Evolutionary conservation across 768 basidiomycete species (phyloP).

Genomic region (Termitomyces sp.): DNA sequence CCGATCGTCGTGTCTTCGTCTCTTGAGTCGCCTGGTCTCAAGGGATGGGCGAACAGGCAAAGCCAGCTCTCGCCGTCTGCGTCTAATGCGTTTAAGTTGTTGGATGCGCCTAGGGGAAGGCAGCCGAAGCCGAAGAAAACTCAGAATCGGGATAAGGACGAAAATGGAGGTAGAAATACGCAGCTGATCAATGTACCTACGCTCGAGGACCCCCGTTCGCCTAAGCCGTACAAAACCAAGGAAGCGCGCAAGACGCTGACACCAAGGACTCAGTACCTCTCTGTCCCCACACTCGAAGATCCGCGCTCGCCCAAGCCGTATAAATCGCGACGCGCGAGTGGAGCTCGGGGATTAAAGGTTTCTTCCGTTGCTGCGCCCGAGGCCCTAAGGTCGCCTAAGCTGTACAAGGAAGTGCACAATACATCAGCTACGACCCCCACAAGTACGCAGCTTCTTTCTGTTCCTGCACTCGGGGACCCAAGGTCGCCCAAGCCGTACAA

Average conservation of each 20-base stretch:
- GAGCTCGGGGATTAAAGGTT: neutral
- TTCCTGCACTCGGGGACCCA: slow-evolving; percentile 33
- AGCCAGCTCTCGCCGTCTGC: slow-evolving; percentile 37
- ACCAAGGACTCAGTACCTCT: neutral
- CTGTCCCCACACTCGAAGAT: slow-evolving; percentile 29
- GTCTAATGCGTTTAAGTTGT: slow-evolving; percentile 30
- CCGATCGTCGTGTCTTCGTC: slow-evolving; percentile 55
- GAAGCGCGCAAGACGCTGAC: neutral
- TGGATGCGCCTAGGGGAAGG: slow-evolving; percentile 26
- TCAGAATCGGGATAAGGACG: neutral
- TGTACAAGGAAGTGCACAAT: slow-evolving; percentile 11
- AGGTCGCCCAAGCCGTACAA: slow-evolving; percentile 33
- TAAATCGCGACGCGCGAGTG: slow-evolving; percentile 4
- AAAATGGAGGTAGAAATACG: neutral
- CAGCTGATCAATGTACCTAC: slow-evolving; percentile 16
- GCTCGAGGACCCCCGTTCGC: slow-evolving; percentile 38
- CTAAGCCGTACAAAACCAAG: slow-evolving; percentile 24
- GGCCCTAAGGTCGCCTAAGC: slow-evolving; percentile 38
- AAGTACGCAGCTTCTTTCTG: neutral
- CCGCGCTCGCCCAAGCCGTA: slow-evolving; percentile 37
- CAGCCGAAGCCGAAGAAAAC: neutral
- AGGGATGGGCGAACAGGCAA: slow-evolving; percentile 51
- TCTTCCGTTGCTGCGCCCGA: slow-evolving; percentile 24
- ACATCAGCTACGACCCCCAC: no score
- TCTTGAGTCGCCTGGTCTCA: slow-evolving; percentile 46